phyloP scores from a whole-genome alignment of 352 stramenopile species.

The Pythium plurisporium region DNA sequence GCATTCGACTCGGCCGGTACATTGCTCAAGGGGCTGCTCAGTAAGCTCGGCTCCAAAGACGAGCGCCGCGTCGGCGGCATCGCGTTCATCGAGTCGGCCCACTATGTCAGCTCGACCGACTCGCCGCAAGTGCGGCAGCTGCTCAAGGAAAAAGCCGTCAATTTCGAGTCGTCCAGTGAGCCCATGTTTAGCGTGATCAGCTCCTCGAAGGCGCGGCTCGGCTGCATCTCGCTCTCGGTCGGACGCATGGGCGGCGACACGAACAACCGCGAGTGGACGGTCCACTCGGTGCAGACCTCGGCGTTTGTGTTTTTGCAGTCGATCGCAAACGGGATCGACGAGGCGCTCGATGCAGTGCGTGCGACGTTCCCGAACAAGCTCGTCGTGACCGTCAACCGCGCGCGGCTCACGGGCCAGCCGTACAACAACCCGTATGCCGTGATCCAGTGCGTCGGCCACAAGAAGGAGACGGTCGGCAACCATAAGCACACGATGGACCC shows the following conservation, averaged over 20 bases:
- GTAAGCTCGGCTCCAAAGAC: slow-evolving; percentile 49
- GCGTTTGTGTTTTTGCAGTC: slow-evolving; percentile 85
- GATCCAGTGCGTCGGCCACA: slow-evolving; percentile 74
- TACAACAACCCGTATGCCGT: slow-evolving; percentile 87
- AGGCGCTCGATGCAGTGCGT: slow-evolving; percentile 68
- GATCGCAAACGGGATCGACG: slow-evolving; percentile 67
- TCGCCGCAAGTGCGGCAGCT: slow-evolving; percentile 47
- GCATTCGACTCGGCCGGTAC: slow-evolving; percentile 65
- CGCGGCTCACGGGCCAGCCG: slow-evolving; percentile 71
- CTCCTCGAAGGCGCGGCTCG: slow-evolving; percentile 62
- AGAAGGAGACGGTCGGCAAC: slow-evolving; percentile 84
- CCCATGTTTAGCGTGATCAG: slow-evolving; percentile 83
- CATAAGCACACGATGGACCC: slow-evolving; percentile 89
- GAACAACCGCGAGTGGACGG: slow-evolving; percentile 76
- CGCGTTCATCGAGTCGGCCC: slow-evolving; percentile 81
- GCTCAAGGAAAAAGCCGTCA: slow-evolving; percentile 65
- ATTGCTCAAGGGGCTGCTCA: slow-evolving; percentile 70
- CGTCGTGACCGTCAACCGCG: slow-evolving; percentile 86
- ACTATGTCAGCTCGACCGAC: slow-evolving; percentile 63
- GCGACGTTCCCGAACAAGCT: slow-evolving; percentile 87
- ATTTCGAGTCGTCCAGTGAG: slow-evolving; percentile 79
- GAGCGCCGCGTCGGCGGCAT: slow-evolving; percentile 66
- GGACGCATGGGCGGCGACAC: slow-evolving; percentile 61
- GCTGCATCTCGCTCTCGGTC: slow-evolving; percentile 75
- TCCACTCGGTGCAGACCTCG: slow-evolving; percentile 84